Conservation (phyloP, 495 filamentous ascomycete species). For the Penicillium paxilli region DNA sequence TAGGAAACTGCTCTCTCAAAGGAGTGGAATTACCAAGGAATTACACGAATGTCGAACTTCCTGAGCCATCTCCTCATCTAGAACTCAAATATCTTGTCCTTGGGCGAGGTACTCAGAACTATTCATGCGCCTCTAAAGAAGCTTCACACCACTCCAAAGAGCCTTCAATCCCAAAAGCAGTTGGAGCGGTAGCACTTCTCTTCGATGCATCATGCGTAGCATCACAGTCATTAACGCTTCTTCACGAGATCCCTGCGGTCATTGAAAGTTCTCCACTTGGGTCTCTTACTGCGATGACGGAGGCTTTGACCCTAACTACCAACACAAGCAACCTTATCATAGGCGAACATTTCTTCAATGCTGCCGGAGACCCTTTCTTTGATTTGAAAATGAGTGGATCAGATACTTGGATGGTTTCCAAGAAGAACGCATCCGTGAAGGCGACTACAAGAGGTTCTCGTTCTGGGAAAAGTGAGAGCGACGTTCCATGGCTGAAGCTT, state of each 20-base stretch:
- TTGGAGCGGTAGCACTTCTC: constrained; percentile 67
- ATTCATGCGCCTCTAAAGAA: constrained; percentile 56
- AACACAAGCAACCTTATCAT: constrained; percentile 40
- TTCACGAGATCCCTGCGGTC: constrained; percentile 36
- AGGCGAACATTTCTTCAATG: constrained; percentile 69
- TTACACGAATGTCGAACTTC: constrained; percentile 33
- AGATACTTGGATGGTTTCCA: constrained; percentile 33
- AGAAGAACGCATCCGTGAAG: constrained; percentile 45
- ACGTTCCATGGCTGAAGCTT: constrained; percentile 68
- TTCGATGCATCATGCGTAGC: constrained; percentile 59
- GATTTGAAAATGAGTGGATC: constrained; percentile 50
- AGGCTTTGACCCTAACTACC: constrained; percentile 18
- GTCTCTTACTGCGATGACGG: constrained; percentile 29
- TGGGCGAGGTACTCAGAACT: constrained; percentile 78
- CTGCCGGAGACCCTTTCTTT: constrained; percentile 53
- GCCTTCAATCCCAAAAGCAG: constrained; percentile 31
- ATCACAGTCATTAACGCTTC: constrained; percentile 20
- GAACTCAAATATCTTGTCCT: constrained; percentile 62
- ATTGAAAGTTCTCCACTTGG: constrained; percentile 41
- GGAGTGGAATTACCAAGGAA: constrained; percentile 19
- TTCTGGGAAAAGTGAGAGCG: constrained; percentile 28
- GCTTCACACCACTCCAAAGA: constrained; percentile 6
- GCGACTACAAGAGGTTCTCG: constrained; percentile 51
- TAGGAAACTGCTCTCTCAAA: constrained; percentile 33
- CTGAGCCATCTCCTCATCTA: constrained; percentile 42